Base-by-base conservation (phyloP, 129 eudicot genomes). In the Artemisia argyi region DNA sequence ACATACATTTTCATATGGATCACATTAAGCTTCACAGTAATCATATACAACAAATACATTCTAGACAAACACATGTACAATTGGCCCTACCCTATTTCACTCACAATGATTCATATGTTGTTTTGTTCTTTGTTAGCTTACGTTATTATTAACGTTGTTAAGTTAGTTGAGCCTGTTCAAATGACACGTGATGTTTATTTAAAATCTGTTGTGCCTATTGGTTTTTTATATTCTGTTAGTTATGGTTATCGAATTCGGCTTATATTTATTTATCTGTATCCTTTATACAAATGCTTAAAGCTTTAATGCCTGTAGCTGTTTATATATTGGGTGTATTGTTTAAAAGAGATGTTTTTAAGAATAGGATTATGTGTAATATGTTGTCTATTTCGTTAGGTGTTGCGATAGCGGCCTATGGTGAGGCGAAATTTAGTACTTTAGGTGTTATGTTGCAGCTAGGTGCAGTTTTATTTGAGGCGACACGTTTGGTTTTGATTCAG, bases 401-500 rank as follows among this genome's bases (percentile, higher is more conserved):
- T 32, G 96, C 76, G 0, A 80, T 89, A 50, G 96, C 96, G 2
- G 96, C 96, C 1, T 89, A 89, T 13, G 96, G 96, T 11, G 92
- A 89, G 62, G 89, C 92, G 5, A 82, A 77, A 44, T 88, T 85
- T 26, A 82, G 83, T 58, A 24, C 78, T 7, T 82, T 59, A 53
- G 94, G 94, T 3, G 90, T 85, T 6, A 9, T 70, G 17, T 64
- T 88, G 39, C 94, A 88, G 53, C 76, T 88, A 17, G 87, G 94
- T 13, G 94, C 94, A 1, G 90, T 88, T 11, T 83, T 66, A 17
- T 85, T 88, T 10, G 89, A 89, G 54, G 96, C 96, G 1, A 86
- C 96, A 0, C 76, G 96, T 12, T 76, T 89, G 72, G 96, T 89
- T 52, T 56, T 87, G 87, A 87, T 87, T 48, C 89, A 87, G 65